Conservation (phyloP, 2,329 filamentous ascomycete species). For the Xylaria sp. region DNA sequence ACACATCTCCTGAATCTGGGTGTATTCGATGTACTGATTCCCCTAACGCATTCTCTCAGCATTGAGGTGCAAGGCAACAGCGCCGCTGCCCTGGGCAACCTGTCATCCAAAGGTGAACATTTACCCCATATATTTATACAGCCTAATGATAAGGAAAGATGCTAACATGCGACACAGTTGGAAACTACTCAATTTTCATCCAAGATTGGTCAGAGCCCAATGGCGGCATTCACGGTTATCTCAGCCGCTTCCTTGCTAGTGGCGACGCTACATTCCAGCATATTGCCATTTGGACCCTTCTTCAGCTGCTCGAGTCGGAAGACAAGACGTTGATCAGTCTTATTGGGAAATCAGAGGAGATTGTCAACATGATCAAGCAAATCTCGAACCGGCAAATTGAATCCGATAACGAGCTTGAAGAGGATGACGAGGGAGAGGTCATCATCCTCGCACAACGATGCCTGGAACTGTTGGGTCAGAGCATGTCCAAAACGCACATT, state of each 20-base stretch:
- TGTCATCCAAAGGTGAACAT: slow-evolving; percentile 85
- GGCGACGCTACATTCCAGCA: slow-evolving; percentile 98
- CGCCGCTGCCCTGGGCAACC: slow-evolving; percentile 87
- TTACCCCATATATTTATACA: neutral
- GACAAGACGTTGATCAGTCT: slow-evolving; percentile 82
- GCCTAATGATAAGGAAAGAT: neutral
- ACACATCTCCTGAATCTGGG: slow-evolving; percentile 83
- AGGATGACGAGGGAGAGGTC: slow-evolving; percentile 89
- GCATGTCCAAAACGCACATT: slow-evolving; percentile 71
- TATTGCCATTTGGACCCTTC: slow-evolving; percentile 95
- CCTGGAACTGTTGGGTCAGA: slow-evolving; percentile 76
- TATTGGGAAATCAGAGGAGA: slow-evolving; percentile 84
- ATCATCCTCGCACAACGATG: slow-evolving; percentile 86
- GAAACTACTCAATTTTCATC: slow-evolving; percentile 93
- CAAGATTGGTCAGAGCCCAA: slow-evolving; percentile 89
- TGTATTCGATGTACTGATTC: slow-evolving; percentile 94
- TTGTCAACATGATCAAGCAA: slow-evolving; percentile 84
- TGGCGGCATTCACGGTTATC: slow-evolving; percentile 91
- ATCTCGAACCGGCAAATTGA: slow-evolving; percentile 89
- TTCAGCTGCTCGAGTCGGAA: slow-evolving; percentile 92
- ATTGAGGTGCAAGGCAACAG: slow-evolving; percentile 99
- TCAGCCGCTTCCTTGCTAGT: slow-evolving; percentile 86
- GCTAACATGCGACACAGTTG: slow-evolving; percentile 53
- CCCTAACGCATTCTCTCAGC: slow-evolving; percentile 87
- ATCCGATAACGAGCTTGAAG: slow-evolving; percentile 77